Evolutionary conservation across 2,329 filamentous ascomycete species (phyloP), one percentile per base, ranked within the genome.

Genomic region (Fusarium denticulatum): DNA sequence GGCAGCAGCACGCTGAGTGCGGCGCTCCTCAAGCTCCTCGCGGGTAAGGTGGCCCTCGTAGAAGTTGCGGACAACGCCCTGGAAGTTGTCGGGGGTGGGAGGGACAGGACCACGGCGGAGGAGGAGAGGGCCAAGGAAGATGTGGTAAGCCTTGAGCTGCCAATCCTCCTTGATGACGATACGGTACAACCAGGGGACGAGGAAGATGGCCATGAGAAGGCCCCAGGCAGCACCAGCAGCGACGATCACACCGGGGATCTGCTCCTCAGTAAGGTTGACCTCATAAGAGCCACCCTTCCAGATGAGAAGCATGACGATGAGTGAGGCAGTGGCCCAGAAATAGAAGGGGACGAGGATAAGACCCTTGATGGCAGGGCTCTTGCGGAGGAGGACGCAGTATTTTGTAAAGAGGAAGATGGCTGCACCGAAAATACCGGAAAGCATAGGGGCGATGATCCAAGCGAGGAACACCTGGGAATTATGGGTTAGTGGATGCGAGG

Each of bases 291-390:
- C 85, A 40, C 85, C 86, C 80, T 87, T 87, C 85, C 85, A 87
- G 71, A 92, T 85, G 64, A 93, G 88, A 67, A 92, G 88, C 78
- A 93, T 88, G 75, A 85, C 84, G 20, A 90, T 82, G 16, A 90
- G 84, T 24, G 84, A 84, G 20, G 85, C 85, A 1, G 89, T 89
- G 47, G 90, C 75, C 76, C 83, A 87, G 76, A 90, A 90, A 81
- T 89, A 91, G 63, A 90, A 68, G 22, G 89, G 89, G 1, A 90
- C 85, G 12, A 85, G 79, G 56, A 85, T 75, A 59, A 90, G 85
- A 34, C 87, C 88, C 77, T 83, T 86, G 77, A 83, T 84, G 58
- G 87, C 85, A 0, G 89, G 88, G 75, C 88, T 86, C 24, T 80
- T 83, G 52, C 88, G 85, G 40, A 87, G 80, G 79, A 90, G 85